Conservation (phyloP, 306 rosid genomes). For the Quercus dentata region DNA sequence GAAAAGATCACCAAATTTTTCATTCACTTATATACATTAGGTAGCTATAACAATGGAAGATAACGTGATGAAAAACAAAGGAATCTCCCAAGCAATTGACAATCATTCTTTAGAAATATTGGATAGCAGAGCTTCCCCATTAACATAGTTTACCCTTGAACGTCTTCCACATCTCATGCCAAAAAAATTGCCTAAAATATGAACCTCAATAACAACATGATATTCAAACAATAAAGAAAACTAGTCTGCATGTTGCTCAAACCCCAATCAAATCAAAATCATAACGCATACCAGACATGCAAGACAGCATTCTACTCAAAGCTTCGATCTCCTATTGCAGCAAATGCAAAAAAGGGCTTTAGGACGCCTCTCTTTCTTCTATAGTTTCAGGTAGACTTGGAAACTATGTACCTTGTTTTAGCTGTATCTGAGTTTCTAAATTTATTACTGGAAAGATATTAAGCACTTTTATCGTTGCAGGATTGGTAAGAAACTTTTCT, state of each 20-base stretch:
- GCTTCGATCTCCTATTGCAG: slow-evolving; percentile 18
- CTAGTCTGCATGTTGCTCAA: slow-evolving; percentile 6
- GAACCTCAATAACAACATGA: background rate
- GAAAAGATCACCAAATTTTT: too few relatives aligned
- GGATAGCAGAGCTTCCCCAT: background rate
- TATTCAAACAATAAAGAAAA: slow-evolving; percentile 17
- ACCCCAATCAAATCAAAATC: slow-evolving; percentile 12
- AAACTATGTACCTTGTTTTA: slow-evolving; percentile 12
- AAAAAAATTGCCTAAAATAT: background rate
- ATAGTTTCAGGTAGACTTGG: slow-evolving; percentile 20
- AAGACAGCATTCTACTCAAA: background rate
- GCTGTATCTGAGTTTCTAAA: slow-evolving; percentile 18
- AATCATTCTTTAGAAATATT: background rate
- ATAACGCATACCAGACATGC: slow-evolving; percentile 13
- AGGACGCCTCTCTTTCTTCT: slow-evolving; percentile 12
- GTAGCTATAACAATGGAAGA: too few relatives aligned
- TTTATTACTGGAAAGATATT: slow-evolving; percentile 1
- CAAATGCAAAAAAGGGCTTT: slow-evolving; percentile 11
- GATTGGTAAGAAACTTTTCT: slow-evolving; percentile 5
- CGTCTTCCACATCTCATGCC: background rate
- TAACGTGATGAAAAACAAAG: background rate
- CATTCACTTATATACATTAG: too few relatives aligned
- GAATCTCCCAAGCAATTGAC: background rate
- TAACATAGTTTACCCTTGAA: background rate
- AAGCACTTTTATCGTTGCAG: background rate